Base-by-base conservation (phyloP, 768 basidiomycete genomes). In the Galerina sulciceps region DNA sequence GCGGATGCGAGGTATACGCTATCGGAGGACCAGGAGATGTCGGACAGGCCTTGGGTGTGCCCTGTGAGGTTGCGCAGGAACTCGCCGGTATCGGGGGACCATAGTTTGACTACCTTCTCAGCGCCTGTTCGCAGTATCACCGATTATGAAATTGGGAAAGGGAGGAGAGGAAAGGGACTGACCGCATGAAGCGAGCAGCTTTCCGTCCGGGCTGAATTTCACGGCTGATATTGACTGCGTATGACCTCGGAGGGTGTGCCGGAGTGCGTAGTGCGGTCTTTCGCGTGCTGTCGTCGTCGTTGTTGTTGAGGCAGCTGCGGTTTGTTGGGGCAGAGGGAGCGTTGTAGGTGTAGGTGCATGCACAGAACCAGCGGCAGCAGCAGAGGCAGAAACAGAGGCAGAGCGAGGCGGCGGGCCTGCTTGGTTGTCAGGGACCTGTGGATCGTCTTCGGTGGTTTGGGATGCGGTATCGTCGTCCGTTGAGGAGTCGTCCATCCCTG, bases 201-300 rank as follows among this genome's bases (percentile, higher is more conserved):
- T 84, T 10, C 96, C 96, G 69, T 96, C 91, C 0, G 91, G 90
- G 67, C 93, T 94, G 72, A 97, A 98, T 71, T 93, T 93, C 59
- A 96, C 88, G 17, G 93, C 87, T 26, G 94, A 94, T 52, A 97
- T 88, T 0, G 90, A 89, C 67, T 85, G 84, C 6, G 86, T 87
- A 69, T 98, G 95, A 0, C 93, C 96, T 2, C 76, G 75, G 36
- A 95, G 78, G 1, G 83, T 85, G 71, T 90, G 85, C 48, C 79
- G 78, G 2, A 89, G 82, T 65, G 85, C 77, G 68, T 93, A 93
- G 63, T 88, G 81, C n/a, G 90, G 91, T 61, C 77, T 74, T 60
- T 83, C 75, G 61, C 80, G 72, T n/a, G 72, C 69, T 14, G 64
- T 64, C 38, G 75, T 68, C 6, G 66, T 54, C 18, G 61, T 61